Percentiles rank a stretch among this genome's conserved stretches.
These are phyloP conservation scores for Fusarium sp. DNA, from an alignment of 2,329 filamentous ascomycete species.

Conservation along the genomic window DNA sequence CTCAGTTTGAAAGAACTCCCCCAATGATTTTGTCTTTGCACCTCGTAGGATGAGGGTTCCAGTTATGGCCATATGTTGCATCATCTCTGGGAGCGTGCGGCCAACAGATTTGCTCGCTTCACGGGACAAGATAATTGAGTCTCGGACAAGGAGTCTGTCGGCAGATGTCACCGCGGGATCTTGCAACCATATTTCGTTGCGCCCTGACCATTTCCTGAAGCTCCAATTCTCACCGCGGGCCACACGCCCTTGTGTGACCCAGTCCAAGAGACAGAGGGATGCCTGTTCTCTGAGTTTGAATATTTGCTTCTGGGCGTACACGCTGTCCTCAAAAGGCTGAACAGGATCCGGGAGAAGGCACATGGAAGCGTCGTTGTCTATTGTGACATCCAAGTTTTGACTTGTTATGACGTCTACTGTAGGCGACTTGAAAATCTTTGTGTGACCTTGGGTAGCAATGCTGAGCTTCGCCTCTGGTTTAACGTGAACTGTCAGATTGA, in stretches of 20 bases:
- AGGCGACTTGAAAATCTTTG: conserved; percentile 91
- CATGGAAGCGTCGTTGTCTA: conserved; percentile 65
- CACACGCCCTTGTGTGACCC: conserved; percentile 89
- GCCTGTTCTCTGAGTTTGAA: conserved; percentile 71
- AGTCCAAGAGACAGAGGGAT: conserved; percentile 87
- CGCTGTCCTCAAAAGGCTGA: conserved; percentile 86
- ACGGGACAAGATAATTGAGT: conserved; percentile 80
- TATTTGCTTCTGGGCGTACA: conserved; percentile 85
- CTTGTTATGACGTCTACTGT: conserved; percentile 65
- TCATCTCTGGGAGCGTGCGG: conserved; percentile 66
- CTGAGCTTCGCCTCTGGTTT: conserved; percentile 73
- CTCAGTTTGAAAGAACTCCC: conserved; percentile 80
- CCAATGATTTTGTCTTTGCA: conserved; percentile 72
- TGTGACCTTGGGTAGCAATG: conserved; percentile 81
- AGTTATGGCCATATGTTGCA: conserved; percentile 80
- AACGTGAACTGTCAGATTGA: conserved; percentile 78
- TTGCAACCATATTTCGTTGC: conserved; percentile 84
- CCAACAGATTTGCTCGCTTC: conserved; percentile 56
- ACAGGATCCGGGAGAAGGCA: conserved; percentile 89
- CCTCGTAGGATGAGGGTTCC: conserved; percentile 89
- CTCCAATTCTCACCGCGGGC: conserved; percentile 92
- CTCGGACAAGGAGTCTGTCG: conserved; percentile 79
- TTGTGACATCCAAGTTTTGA: conserved; percentile 65
- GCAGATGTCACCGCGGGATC: conserved; percentile 50
- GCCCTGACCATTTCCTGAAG: conserved; percentile 80